Evolutionary conservation across 208 protist species (phyloP).

Genomic region (Sergeia podlipaevii): DNA sequence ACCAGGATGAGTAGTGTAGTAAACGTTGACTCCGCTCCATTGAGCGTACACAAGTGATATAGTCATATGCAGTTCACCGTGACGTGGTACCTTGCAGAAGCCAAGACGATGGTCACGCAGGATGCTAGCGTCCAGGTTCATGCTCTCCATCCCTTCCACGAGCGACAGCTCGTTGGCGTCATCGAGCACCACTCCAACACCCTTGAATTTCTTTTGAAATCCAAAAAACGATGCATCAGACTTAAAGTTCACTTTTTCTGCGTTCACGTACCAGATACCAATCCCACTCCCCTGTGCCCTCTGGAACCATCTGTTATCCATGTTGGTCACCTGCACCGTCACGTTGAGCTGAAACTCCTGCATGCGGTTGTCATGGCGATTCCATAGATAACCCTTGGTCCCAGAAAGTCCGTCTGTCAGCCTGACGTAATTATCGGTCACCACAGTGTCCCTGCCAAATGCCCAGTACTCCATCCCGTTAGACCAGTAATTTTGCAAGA

Average conservation of each 20-base stretch:
- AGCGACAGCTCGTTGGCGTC: slow-evolving; percentile 31
- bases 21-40: slow-evolving; percentile 7
- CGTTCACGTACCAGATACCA: slow-evolving; percentile 33
- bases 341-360: slow-evolving; percentile 31
- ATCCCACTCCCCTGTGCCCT: slow-evolving; percentile 10
- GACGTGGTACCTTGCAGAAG: slow-evolving; percentile 11
- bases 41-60: slow-evolving; percentile 19
- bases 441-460: slow-evolving; percentile 35
- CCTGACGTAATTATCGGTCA: slow-evolving; percentile 40
- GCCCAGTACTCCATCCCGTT: slow-evolving; percentile 42
- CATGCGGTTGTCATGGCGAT: slow-evolving; percentile 32
- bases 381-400: slow-evolving; percentile 38
- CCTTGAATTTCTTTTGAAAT: slow-evolving; percentile 25
- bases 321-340: slow-evolving; percentile 25
- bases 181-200: slow-evolving; percentile 36
- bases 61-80: slow-evolving; percentile 28
- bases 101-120: slow-evolving; percentile 9
- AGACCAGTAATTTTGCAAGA: slow-evolving; percentile 44
- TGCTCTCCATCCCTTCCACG: slow-evolving; percentile 10
- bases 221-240: slow-evolving; percentile 33
- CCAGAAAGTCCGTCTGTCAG: slow-evolving; percentile 19
- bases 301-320: slow-evolving; percentile 6
- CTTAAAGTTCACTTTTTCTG: slow-evolving; percentile 7
- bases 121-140: background rate
- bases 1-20: slow-evolving; percentile 15